Conservation (phyloP, 768 basidiomycete species). For the Auricularia auricula-judae region DNA sequence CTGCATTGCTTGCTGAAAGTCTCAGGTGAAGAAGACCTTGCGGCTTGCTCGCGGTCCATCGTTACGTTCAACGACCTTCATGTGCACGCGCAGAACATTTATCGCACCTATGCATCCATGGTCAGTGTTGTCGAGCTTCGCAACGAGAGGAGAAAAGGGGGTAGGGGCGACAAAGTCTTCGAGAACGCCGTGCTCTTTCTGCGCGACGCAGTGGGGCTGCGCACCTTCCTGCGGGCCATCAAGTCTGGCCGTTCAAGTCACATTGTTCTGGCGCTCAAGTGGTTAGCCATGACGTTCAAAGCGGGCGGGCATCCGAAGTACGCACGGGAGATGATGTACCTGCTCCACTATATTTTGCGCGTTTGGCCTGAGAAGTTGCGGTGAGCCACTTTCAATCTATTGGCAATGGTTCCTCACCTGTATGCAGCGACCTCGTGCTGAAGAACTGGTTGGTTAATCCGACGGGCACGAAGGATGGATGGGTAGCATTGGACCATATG, state of each 20-base stretch:
- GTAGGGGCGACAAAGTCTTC: neutral
- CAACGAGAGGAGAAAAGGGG: neutral
- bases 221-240: neutral
- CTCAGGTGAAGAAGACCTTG: slow-evolving; percentile 6
- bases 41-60: neutral
- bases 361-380: slow-evolving; percentile 17
- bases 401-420: neutral
- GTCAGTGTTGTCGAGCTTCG: neutral
- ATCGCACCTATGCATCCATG: too few species aligned
- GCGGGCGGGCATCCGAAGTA: neutral
- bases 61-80: neutral
- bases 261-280: neutral
- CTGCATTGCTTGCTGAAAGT: slow-evolving; percentile 24
- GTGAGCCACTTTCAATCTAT: slow-evolving; percentile 6
- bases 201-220: neutral
- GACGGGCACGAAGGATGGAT: slow-evolving; percentile 13
- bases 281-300: neutral
- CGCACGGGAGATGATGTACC: slow-evolving; percentile 14
- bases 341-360: slow-evolving; percentile 17
- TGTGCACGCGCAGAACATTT: too few species aligned
- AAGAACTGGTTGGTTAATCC: slow-evolving; percentile 26
- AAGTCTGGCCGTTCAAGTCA: neutral
- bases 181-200: neutral
- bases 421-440: slow-evolving; percentile 15
- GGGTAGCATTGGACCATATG: slow-evolving; percentile 20